Evolutionary conservation across 2,329 filamentous ascomycete species (phyloP), one percentile per base, ranked within the genome.

Genomic region (Apiospora malaysiana): DNA sequence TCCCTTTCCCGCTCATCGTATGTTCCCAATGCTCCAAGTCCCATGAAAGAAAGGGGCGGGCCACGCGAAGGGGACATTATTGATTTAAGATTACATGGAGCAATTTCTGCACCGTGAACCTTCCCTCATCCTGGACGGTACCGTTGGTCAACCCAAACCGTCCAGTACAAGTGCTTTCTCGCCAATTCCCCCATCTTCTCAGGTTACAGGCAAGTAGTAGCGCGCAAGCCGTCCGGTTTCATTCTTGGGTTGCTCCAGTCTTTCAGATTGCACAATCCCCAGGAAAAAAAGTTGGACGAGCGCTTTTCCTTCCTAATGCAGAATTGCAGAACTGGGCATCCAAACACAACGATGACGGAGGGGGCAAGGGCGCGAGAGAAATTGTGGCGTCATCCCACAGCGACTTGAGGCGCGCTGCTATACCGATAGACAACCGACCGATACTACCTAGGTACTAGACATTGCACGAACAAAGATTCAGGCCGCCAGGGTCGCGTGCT

Each of bases 1-100:
- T 63, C 27, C 51, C 27, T 32, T 32, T 59, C 51, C 51, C 51
- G 51, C 51, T 37, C 37, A 59, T 59, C 56, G 56, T 40, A 63
- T 40, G 56, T 59, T 59, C 51, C 25, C 18, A 63, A 23, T 63
- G 56, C 56, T 16, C 49, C 49, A 51, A 27, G 51, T 37, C 27
- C 51, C 51, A 37, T 32, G 51, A 59, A 59, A 59, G 51, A 63
- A 63, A 63, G 56, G 56, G 56, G 56, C 27, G 27, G 56, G 56
- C 27, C 56, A 27, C 49, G 49, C 49, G 49, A 56, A 32, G 25
- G 25, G 49, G 49, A 32, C 49, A 63, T 63, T 63, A 63, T 63
- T 63, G 56, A 63, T 63, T 63, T 63, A 63, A 63, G 27, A 63
- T 63, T 63, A 63, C 56, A 63, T 63, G 56, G 56, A 40, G 32